Evolutionary conservation across 352 stramenopile species (phyloP), one percentile per base, ranked within the genome.

Genomic region (Phytophthora fragariae): DNA sequence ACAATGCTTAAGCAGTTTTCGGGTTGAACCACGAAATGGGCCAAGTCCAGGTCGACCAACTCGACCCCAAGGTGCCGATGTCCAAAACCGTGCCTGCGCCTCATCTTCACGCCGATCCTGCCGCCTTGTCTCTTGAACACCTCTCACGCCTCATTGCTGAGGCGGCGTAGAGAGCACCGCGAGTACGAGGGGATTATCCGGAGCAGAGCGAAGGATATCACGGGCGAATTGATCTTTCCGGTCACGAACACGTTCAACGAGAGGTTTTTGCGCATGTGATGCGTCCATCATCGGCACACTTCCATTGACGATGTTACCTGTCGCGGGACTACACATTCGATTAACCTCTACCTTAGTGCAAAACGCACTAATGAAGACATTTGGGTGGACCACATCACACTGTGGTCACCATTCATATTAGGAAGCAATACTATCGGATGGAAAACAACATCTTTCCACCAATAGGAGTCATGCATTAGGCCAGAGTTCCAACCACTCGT

Each of bases 221-320:
- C 33, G 10, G 15, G 7, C 8, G 50, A 50, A 35, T 11, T 66
- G 7, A 58, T 66, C 47, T 46, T 58, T 5, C 47, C 47, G 12
- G 19, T 52, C 10, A 66, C 57, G 31, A 66, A 37, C n/a, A 65
- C 58, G 2, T 56, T 65, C 17, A 44, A 65, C 29, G 27, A 53
- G 10, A 17, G 58, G 1, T 21, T 65, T 3, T 5, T 49, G 6
- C 60, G 33, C n/a, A 10, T 60, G 47, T 44, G 60, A 35, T 67
- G 50, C 60, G 33, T 14, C 4, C 37, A 60, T 19, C 31, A 35
- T 14, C 33, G 33, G 50, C 35, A 33, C 1, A 54, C 60, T 11
- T 39, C 49, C 12, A 60, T 59, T 4, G 50, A 52, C 33, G 50
- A 68, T 5, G 49, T 27, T 27, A 27, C 24, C 24, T 27, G 24